Conservation (phyloP, 2,329 filamentous ascomycete species). For the Lachnellula suecica region DNA sequence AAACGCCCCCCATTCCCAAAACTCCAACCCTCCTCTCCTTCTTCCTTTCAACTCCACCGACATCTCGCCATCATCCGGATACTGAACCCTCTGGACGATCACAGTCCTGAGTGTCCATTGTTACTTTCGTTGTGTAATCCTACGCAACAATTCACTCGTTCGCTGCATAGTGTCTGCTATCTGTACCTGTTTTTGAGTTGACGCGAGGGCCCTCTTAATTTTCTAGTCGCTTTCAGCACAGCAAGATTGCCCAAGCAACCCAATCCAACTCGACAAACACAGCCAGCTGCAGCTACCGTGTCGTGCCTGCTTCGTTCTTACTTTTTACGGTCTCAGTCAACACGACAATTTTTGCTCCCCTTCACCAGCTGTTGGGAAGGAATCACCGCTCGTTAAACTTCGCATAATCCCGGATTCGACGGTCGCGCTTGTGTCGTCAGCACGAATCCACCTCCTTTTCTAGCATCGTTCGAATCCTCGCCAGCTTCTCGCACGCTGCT, state of each 20-base stretch:
- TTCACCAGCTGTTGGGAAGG: not conserved
- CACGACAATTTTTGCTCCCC: constrained; percentile 3
- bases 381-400: constrained; percentile 1
- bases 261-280: not conserved
- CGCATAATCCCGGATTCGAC: not conserved
- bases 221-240: constrained; percentile 21
- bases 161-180: not conserved
- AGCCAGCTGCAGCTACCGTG: not conserved
- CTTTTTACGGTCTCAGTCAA: constrained; percentile 1
- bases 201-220: constrained; percentile 16
- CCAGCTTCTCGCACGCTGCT: constrained; percentile 9
- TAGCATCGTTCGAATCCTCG: constrained; percentile 1
- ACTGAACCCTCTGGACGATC: not conserved
- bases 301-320: constrained; percentile 5
- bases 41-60: constrained; percentile 8
- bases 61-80: constrained; percentile 7
- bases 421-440: not conserved
- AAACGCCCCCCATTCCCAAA: constrained; percentile 3
- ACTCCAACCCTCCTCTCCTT: constrained; percentile 9
- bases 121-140: constrained; percentile 7
- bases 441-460: not conserved
- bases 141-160: constrained; percentile 4
- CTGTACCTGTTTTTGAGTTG: constrained; percentile 1
- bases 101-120: constrained; percentile 8
- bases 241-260: constrained; percentile 1